phyloP scores from a whole-genome alignment of 2,329 filamentous ascomycete species.

The Fonsecaea nubica region DNA sequence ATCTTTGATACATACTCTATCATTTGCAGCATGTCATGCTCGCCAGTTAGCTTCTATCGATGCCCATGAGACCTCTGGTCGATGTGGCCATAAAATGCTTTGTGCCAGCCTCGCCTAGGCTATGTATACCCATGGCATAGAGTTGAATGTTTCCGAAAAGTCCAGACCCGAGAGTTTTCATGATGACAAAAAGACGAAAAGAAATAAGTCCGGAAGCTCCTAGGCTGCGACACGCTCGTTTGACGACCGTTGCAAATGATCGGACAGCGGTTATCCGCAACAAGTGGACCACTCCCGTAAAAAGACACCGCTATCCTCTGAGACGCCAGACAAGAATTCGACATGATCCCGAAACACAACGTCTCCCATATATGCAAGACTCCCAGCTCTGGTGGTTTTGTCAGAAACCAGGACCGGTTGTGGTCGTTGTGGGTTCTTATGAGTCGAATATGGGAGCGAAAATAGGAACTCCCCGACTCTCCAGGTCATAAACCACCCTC shows the following conservation, averaged over 20 bases:
- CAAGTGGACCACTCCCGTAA: not conserved
- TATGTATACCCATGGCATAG: not conserved
- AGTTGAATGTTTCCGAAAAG: not conserved
- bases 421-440: conserved; percentile 41
- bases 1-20: conserved; percentile 3
- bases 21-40: not conserved
- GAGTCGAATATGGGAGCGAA: conserved; percentile 79
- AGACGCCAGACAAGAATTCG: conserved; percentile 7
- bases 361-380: conserved; percentile 9
- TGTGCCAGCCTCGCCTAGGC: not conserved
- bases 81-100: not conserved
- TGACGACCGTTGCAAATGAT: not conserved
- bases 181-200: conserved; percentile 3
- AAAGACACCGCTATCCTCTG: conserved; percentile 3
- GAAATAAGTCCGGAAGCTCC: not conserved
- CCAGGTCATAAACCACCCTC: conserved; percentile 72
- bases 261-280: not conserved
- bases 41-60: not conserved
- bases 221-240: not conserved
- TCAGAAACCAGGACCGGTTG: not conserved
- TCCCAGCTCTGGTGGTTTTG: not conserved
- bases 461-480: conserved; percentile 69
- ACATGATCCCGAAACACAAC: conserved; percentile 4
- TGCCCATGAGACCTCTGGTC: not conserved
- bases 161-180: not conserved